Evolutionary conservation across 2,329 filamentous ascomycete species (phyloP), one percentile per base, ranked within the genome.

Genomic region (Beauveria bassiana): DNA sequence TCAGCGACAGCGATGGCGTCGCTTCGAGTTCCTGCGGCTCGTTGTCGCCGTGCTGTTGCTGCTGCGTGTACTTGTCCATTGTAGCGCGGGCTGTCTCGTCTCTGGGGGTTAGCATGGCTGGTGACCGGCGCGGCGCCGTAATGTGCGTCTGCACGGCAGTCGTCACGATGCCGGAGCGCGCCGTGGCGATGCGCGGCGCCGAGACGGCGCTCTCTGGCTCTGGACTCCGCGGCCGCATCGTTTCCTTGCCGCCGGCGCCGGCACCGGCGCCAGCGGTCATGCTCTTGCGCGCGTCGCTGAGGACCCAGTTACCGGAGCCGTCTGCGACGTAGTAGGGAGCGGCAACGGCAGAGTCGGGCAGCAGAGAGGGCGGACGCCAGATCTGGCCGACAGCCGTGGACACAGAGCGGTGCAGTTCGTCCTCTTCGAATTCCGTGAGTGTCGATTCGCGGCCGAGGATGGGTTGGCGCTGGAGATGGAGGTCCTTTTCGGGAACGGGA

Each of bases 401-500:
- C 52, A 67, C 51, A 50, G 76, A 72, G 66, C 72, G 54, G 62
- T 72, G 63, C 79, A 60, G 57, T 24, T 38, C 72, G 66, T 81
- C 78, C 70, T 84, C 77, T 63, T 83, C 80, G 62, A 83, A 79
- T 70, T 84, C 76, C 9, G 81, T 79, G 64, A 81, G 71, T 61
- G 78, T 73, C 70, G 81, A 78, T 61, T 79, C 75, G 24, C 72
- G 73, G 43, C 34, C 43, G 62, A 20, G 6, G 53, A 14, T 14
- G 47, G 51, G 28, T 12, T 49, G 63, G 38, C 46, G 34, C 28
- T 38, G 49, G 18, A 24, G 38, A 54, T 38, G 34, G 5, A 5
- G 62, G 55, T 18, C 64, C 55, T 38, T 68, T 55, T n/a, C 56
- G 42, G 55, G 16, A 2, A 38, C 5, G 61, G 65, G n/a, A 16